Conservation (phyloP, 2,329 filamentous ascomycete genomes). For the Ceratocystis colombiana region DNA sequence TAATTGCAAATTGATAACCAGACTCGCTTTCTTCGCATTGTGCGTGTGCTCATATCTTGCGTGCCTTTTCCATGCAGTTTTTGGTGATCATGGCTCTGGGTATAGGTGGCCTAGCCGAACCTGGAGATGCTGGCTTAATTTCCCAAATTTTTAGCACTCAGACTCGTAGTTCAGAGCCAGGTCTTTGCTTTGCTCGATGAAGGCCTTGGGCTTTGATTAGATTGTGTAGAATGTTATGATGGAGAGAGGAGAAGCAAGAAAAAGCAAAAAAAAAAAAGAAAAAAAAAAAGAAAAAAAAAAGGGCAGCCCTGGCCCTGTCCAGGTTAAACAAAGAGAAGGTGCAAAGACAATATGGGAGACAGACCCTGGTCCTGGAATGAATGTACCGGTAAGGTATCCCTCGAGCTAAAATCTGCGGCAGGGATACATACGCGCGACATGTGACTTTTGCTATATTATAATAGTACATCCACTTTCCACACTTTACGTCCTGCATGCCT, state of each 20-base stretch:
- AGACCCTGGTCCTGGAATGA: not conserved
- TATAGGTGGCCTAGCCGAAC: not conserved
- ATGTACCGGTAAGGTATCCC: constrained; percentile 7
- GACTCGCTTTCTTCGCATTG: too few relatives aligned
- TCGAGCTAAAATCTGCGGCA: not conserved
- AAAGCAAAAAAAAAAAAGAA: too few relatives aligned
- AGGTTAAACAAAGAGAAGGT: not conserved
- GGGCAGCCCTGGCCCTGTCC: not conserved
- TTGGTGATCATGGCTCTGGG: not conserved
- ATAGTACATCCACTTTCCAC: not conserved
- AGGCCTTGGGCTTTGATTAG: not conserved
- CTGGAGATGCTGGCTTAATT: not conserved
- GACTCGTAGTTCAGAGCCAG: not conserved
- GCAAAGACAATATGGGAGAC: not conserved
- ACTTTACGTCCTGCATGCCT: not conserved
- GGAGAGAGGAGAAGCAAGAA: not conserved
- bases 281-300: not conserved
- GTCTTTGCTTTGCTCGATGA: not conserved
- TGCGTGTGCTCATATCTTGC: not conserved
- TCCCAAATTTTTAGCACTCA: not conserved
- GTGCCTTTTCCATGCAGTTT: not conserved
- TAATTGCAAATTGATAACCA: too few relatives aligned
- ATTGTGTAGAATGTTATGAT: too few relatives aligned
- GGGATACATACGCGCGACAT: not conserved
- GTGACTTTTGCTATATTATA: not conserved